Evolutionary conservation across 164 flowering plant species (phyloP).

Genomic region (Umbilicus rupestris): DNA sequence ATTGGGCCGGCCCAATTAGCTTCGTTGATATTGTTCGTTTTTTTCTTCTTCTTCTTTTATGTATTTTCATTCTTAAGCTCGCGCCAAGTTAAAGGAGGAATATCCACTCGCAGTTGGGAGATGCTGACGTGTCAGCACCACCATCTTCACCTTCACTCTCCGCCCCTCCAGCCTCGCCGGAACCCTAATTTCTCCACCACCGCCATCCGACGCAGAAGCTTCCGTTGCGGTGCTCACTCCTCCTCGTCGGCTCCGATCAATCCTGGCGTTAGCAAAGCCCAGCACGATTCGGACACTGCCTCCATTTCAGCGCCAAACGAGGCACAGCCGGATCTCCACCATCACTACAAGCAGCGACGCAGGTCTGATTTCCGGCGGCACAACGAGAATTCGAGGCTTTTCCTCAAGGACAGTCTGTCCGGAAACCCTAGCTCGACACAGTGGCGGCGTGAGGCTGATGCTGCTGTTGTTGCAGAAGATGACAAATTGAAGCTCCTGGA

Average conservation of each 20-base stretch:
- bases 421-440: slow-evolving; percentile 8
- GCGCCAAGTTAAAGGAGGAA: slow-evolving; percentile 7
- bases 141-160: slow-evolving; percentile 15
- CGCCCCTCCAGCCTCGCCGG: slow-evolving; percentile 7
- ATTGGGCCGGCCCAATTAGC: too few species aligned
- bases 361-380: slow-evolving; percentile 18
- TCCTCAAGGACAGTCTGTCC: slow-evolving; percentile 33
- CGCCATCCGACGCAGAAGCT: not conserved
- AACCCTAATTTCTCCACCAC: slow-evolving; percentile 13
- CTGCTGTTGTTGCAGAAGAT: slow-evolving; percentile 8
- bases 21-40: too few species aligned
- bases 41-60: too few species aligned
- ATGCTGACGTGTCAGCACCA: slow-evolving; percentile 17
- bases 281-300: too few species aligned
- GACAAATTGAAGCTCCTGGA: slow-evolving; percentile 32
- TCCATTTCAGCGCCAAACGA: too few species aligned
- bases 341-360: not conserved
- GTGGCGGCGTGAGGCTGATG: not conserved
- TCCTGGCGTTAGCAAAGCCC: too few species aligned
- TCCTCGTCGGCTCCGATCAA: not conserved
- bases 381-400: slow-evolving; percentile 47
- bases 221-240: not conserved
- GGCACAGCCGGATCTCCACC: not conserved
- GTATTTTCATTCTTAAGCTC: not conserved
- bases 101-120: not conserved